phyloP scores from a whole-genome alignment of 2,329 filamentous ascomycete species.

The Ceratocystis diversiconidia region DNA sequence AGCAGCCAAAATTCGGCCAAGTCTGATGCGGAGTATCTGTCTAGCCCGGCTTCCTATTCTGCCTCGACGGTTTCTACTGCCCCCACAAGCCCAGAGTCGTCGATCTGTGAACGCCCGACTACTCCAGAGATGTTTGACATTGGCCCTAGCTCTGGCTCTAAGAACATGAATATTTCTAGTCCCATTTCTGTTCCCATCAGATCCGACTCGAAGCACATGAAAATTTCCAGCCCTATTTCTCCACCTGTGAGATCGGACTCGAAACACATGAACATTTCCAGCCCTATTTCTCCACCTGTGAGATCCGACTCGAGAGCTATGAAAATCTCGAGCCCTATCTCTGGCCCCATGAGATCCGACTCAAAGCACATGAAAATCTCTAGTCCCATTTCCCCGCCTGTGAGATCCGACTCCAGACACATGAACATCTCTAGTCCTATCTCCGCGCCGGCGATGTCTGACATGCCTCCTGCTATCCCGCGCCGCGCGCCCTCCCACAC shows the following conservation, averaged over 20 bases:
- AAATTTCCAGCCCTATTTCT: neutral
- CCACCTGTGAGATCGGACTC: neutral
- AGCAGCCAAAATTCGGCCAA: conserved; percentile 38
- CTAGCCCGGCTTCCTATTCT: conserved; percentile 31
- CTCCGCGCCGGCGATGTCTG: conserved; percentile 27
- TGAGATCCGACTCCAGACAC: too few species aligned
- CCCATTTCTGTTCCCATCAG: neutral
- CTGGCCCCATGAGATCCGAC: neutral
- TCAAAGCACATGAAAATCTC: too few species aligned
- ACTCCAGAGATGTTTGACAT: conserved; percentile 48
- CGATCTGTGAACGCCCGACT: conserved; percentile 38
- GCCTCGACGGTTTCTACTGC: conserved; percentile 30
- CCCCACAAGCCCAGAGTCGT: conserved; percentile 55
- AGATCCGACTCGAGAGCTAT: neutral
- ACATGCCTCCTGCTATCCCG: conserved; percentile 53
- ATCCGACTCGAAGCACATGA: too few species aligned
- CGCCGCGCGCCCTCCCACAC: conserved; percentile 73
- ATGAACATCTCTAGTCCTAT: neutral
- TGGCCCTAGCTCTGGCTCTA: conserved; percentile 25
- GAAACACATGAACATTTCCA: neutral
- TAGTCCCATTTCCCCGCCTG: too few species aligned
- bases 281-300: neutral
- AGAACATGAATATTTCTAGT: neutral
- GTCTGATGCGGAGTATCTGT: conserved; percentile 58
- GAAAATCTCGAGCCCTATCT: too few species aligned